These are phyloP conservation scores for Naegleria gruberi DNA, from an alignment of 208 protist species.

Conservation along the genomic window DNA sequence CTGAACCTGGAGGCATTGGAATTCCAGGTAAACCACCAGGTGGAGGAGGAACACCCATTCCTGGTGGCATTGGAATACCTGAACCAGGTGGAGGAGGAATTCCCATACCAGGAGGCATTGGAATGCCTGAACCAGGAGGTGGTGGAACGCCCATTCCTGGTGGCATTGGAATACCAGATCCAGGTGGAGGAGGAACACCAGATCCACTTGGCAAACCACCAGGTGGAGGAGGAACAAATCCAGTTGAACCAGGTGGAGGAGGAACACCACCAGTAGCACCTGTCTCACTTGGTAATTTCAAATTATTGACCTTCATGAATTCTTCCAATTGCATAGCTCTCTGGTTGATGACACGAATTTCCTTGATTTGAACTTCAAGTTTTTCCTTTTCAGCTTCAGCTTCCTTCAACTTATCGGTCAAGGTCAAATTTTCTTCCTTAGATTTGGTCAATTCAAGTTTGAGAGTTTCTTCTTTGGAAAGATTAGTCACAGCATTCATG, in stretches of 20 bases:
- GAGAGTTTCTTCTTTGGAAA: neutral
- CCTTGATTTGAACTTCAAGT: neutral
- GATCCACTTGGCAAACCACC: neutral
- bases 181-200: neutral
- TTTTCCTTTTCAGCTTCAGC: neutral
- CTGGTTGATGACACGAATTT: neutral
- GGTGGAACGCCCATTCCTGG: neutral
- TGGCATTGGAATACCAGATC: neutral
- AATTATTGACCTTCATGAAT: neutral
- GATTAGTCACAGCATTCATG: neutral
- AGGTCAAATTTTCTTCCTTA: neutral
- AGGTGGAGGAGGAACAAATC: neutral
- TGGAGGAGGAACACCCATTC: neutral
- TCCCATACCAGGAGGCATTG: neutral
- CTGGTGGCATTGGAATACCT: neutral
- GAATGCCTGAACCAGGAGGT: neutral
- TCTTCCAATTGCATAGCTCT: neutral
- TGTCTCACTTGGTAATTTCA: neutral
- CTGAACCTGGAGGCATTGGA: neutral
- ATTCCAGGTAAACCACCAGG: neutral
- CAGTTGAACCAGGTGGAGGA: neutral
- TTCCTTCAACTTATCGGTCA: neutral
- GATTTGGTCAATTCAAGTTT: neutral
- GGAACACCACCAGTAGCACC: neutral
- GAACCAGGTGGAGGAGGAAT: no score